Evolutionary conservation across 345 rosid genomes (phyloP), one percentile per base, ranked within the genome.

Genomic region (Eucalyptus cloeziana): DNA sequence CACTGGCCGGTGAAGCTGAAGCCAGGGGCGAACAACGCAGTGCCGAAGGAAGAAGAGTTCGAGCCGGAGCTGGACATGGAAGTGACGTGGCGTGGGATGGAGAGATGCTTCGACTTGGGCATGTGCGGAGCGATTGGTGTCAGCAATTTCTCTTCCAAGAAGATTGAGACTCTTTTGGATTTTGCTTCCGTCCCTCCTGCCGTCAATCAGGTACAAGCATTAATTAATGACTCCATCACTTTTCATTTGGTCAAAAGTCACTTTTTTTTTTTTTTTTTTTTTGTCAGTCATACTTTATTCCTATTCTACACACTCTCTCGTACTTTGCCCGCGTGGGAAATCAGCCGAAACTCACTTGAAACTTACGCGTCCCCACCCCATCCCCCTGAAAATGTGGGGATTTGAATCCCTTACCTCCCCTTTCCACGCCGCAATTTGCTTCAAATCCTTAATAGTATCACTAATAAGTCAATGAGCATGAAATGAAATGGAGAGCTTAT

Each of bases 1-100:
- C 99, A 97, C 89, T 97, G 99, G 99, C 99, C 99, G 11, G 91
- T 97, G 89, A 97, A 94, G 92, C 90, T 96, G 90, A 96, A 95
- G 93, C 97, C 97, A 31, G 92, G 96, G 95, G 93, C 90, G 15
- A 64, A 30, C 49, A 69, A 89, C 31, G 89, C 97, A 14, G 91
- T 96, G 49, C 98, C 97, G 3, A 88, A 91, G 16, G 98, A 96
- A 91, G 96, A 95, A 49, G 98, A 97, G 67, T 96, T 95, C 91
- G 96, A 94, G 90, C 40, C 89, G 30, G 49, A 86, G 88, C 91
- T 96, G 56, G 97, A 96, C 45, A 89, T 95, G 49, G 95, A 96
- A 86, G 91, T 91, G 87, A 96, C 97, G n/a, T 96, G 99, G 99
- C 93, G 89, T 80, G 96, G 93, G 49, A 96, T 97, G 99, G 96